These are phyloP conservation scores for Apiosordaria backusii DNA, from an alignment of 495 filamentous ascomycete genomes.

Conservation along the genomic window DNA sequence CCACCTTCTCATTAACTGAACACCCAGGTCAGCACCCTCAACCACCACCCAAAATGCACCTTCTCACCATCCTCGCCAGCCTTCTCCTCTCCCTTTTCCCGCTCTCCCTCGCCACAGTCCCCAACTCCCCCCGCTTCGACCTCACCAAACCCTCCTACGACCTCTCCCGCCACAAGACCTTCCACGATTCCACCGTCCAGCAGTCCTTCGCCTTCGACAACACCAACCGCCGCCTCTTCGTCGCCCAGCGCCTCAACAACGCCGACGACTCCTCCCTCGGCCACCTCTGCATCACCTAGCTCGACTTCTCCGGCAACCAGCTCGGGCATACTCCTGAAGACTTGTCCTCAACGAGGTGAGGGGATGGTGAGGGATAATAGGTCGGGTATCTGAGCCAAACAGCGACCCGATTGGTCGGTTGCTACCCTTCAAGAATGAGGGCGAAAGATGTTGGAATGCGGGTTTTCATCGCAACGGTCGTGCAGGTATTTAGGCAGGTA, in stretches of 20 bases:
- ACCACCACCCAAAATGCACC: not conserved
- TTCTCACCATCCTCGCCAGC: not conserved
- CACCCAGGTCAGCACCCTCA: not conserved
- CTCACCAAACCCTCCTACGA: conserved; percentile 19
- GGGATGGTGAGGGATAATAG: too few relatives aligned
- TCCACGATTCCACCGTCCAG: conserved; percentile 17
- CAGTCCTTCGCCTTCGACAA: conserved; percentile 18
- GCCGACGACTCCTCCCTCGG: conserved; percentile 1
- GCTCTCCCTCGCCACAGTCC: conserved; percentile 8
- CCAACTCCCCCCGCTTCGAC: conserved; percentile 15
- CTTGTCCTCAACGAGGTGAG: too few relatives aligned
- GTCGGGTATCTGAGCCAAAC: too few relatives aligned
- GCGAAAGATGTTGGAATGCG: too few relatives aligned
- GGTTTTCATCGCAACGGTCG: too few relatives aligned
- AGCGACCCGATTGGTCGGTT: too few relatives aligned
- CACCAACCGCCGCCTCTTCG: conserved; percentile 17
- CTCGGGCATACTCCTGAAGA: conserved; percentile 13
- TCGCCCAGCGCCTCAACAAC: conserved; percentile 16
- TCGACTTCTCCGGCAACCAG: conserved; percentile 17
- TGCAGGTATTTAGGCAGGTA: too few relatives aligned
- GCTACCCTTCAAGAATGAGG: too few relatives aligned
- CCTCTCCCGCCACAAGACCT: conserved; percentile 12
- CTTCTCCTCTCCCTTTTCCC: not conserved
- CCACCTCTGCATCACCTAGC: conserved; percentile 17
- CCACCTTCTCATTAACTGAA: too few relatives aligned